A percentile compares a stretch with the other conserved stretches of the same genome.
phyloP scores from a whole-genome alignment of 2,329 filamentous ascomycete species.

The Pyrenophora teres region DNA sequence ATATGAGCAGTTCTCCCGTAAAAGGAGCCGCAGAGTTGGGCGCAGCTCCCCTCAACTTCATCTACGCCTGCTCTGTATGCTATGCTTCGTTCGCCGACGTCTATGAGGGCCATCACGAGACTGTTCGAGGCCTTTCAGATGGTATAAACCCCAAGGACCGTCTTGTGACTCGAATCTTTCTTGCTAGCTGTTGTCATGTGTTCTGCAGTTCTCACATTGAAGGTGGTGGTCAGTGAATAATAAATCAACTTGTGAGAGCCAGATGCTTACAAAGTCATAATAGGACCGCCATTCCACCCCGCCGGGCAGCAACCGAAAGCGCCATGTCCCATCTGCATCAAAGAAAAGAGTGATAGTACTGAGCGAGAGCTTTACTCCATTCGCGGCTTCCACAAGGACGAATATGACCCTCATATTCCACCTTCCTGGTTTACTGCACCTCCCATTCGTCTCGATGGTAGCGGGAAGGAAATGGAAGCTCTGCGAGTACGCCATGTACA shows the following conservation, averaged over 20 bases:
- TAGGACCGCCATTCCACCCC: conserved; percentile 54
- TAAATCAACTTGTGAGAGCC: background rate
- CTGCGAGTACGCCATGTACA: conserved; percentile 42
- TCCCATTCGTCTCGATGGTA: conserved; percentile 49
- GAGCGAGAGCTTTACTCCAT: conserved; percentile 52
- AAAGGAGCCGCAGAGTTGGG: conserved; percentile 33
- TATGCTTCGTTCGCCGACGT: conserved; percentile 53
- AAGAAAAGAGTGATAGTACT: conserved; percentile 41
- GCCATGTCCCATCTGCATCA: conserved; percentile 53
- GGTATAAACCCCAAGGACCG: conserved; percentile 45
- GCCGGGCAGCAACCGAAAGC: conserved; percentile 48
- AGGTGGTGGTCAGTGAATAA: conserved; percentile 50
- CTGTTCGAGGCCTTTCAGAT: conserved; percentile 46
- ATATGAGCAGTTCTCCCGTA: conserved; percentile 20
- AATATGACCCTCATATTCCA: conserved; percentile 53
- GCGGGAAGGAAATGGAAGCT: conserved; percentile 48
- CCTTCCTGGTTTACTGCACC: conserved; percentile 51
- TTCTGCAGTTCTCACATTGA: conserved; percentile 55
- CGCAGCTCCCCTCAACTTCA: conserved; percentile 48
- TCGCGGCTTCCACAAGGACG: conserved; percentile 49
- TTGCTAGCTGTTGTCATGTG: conserved; percentile 56
- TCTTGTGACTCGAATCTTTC: conserved; percentile 53
- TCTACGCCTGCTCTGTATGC: conserved; percentile 57
- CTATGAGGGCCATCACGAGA: conserved; percentile 47
- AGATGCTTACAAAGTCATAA: background rate